Evolutionary conservation across 768 basidiomycete species (phyloP), one percentile per base, ranked within the genome.

Genomic region (Astraeus odoratus): DNA sequence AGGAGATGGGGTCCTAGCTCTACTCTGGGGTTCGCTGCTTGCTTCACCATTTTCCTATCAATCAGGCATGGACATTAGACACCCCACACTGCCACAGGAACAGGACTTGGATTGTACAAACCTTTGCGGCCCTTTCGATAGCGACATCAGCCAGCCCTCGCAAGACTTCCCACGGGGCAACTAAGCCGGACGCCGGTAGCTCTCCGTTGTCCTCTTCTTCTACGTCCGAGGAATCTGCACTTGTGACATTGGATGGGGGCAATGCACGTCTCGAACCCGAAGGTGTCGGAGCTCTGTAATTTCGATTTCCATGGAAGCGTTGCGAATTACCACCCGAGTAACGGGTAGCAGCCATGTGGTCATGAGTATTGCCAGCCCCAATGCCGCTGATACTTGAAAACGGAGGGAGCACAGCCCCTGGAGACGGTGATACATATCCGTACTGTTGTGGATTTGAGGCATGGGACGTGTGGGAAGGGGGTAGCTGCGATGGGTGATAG

Each of bases 111-210:
- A n/a, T 8, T 34, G 12, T 34, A 3, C 1, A 15, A 59, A 83
- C 87, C 75, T 85, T 85, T 42, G 80, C 81, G 50, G 84, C 86
- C 42, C 83, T 75, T 60, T 87, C 79, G 46, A 80, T 81, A 27
- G 87, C 86, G 24, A 87, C 86, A 67, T 87, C 85, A 29, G 86
- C 87, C 47, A 90, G 65, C 38, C 85, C 83, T 51, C 86, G 72
- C 42, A 90, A 70, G 33, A 90, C 88, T 66, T 89, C 86, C 81
- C 86, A 86, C 40, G 90, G 90, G 8, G 88, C 89, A 43, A 89
- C 80, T 38, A 92, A 75, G 39, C 90, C 87, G 31, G 76, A 77
- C 29, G 84, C 83, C 1, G 90, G 89, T 12, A 92, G 65, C 59
- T 85, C 89, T 15, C 84, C 83, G 46, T 77, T 77, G 34, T 86